Base-by-base conservation (phyloP, 164 flowering plant species). In the Buxus sempervirens region DNA sequence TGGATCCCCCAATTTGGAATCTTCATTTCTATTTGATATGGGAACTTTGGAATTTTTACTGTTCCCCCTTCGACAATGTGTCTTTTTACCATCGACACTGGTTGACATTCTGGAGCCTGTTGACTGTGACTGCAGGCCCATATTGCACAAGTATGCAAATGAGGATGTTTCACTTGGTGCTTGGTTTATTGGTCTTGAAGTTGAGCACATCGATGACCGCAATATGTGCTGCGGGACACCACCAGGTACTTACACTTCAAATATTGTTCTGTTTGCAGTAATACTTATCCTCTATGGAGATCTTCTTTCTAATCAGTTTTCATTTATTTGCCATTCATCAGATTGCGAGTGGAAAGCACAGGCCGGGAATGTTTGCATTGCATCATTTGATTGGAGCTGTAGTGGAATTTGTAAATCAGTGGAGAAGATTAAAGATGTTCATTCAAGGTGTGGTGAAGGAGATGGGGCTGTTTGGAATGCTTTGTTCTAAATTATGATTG, bases 151-250 rank as follows among this genome's bases (percentile, higher is more conserved):
- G 72, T 90, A 82, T 78, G 96, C 97, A 51, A 90, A 92, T 80
- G 97, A 92, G 81, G 97, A 90, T 67, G 96, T 92, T 36, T 84
- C 96, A 5, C 93, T 93, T 69, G 96, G 98, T 60, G 71, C 98
- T 36, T 93, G 98, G 98, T 85, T 87, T 74, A 92, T 92, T 64
- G 97, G 96, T 60, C 89, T 92, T 57, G 97, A 92, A 60, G 88
- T 88, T 23, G 95, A 89, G 77, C 95, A 90, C 68, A 85, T 90
- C 42, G 90, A 93, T 75, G 98, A 93, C 18, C 88, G 82, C 49
- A 88, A 78, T 73, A 82, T 93, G 91, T 93, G 98, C 72, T 93
- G 98, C 71, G 91, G 93, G 57, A 93, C 96, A 68, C 90, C 94
- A 68, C 93, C 97, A 78, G 94, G 97, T 86, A 88, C 27, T 60